Evolutionary conservation across 805 yeast species (phyloP), one percentile per base, ranked within the genome.

Genomic region (Yarrowia hollandica): DNA sequence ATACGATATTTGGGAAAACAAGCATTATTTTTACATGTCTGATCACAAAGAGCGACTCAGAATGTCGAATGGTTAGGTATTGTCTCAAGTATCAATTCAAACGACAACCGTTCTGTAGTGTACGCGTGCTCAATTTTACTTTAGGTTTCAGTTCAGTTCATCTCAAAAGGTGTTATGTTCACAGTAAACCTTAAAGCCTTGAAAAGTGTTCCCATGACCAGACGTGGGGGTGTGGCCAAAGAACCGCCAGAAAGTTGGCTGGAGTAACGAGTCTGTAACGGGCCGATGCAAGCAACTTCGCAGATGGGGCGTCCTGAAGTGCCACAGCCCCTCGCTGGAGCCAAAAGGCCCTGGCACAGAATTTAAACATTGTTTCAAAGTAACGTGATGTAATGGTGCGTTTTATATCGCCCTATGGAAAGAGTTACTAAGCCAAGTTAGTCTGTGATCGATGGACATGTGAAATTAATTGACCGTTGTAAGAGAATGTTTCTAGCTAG

Each of bases 331-430:
- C 42, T 37, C 28, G 41, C 19, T 22, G 31, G 30, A 39, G 46
- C 46, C 46, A 25, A 39, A 39, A 21, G 6, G 26, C n/a, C n/a
- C n/a, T n/a, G n/a, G n/a, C n/a, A n/a, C n/a, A n/a, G n/a, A n/a
- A n/a, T n/a, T 23, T 18, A 41, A 41, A 26, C 48, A 12, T 33
- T 16, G 48, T 41, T 26, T 18, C 22, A 41, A 44, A 19, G 52
- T 30, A 19, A 28, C 25, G 35, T 44, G 52, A 44, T 44, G 52
- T 44, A 44, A 44, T 30, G 35, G 35, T 28, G 52, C 52, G 52
- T 44, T 25, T 9, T 3, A 5, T 22, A 14, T 25, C 28, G 14
- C 28, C 18, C 39, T n/a, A 18, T 18, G 21, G 10, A 9, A 9
- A 8, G 12, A 18, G 50, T 42, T 42, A 42, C 14, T 42, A 16